Evolutionary conservation across 2,329 filamentous ascomycete species (phyloP).

Genomic region (Macrophomina tecta): DNA sequence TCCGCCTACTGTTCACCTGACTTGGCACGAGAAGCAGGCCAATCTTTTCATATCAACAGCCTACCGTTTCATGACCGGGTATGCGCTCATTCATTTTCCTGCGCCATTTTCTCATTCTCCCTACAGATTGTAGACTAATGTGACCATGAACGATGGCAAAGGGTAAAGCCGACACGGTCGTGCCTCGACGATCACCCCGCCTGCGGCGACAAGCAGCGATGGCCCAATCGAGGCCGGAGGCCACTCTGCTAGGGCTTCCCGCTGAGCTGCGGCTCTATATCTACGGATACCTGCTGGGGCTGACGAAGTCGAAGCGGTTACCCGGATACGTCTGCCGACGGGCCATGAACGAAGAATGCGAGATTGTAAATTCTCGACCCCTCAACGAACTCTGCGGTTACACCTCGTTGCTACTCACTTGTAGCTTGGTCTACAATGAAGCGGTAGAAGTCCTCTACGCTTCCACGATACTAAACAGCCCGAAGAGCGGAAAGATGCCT

Average conservation of each 20-base stretch:
- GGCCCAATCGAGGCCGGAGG: not conserved
- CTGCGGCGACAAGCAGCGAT: not conserved
- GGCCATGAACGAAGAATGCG: not conserved
- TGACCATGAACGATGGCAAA: not conserved
- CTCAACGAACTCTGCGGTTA: not conserved
- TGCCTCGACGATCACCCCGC: not conserved
- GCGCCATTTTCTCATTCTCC: too few relatives aligned
- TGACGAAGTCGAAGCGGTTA: too few relatives aligned
- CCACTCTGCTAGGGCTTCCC: not conserved
- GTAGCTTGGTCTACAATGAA: not conserved
- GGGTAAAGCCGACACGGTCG: not conserved
- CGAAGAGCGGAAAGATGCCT: too few relatives aligned
- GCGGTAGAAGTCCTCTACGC: slow-evolving; percentile 2
- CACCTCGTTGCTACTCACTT: not conserved
- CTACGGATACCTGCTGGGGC: not conserved
- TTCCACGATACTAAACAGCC: not conserved
- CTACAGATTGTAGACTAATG: too few relatives aligned
- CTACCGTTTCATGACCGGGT: too few relatives aligned
- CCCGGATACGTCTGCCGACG: not conserved
- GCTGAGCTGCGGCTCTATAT: slow-evolving; percentile 6
- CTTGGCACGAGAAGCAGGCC: too few relatives aligned
- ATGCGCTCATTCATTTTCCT: too few relatives aligned
- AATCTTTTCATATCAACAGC: too few relatives aligned
- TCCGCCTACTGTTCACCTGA: too few relatives aligned
- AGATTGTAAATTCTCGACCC: not conserved